phyloP scores from a whole-genome alignment of 345 rosid species.

The Aethionema arabicum region DNA sequence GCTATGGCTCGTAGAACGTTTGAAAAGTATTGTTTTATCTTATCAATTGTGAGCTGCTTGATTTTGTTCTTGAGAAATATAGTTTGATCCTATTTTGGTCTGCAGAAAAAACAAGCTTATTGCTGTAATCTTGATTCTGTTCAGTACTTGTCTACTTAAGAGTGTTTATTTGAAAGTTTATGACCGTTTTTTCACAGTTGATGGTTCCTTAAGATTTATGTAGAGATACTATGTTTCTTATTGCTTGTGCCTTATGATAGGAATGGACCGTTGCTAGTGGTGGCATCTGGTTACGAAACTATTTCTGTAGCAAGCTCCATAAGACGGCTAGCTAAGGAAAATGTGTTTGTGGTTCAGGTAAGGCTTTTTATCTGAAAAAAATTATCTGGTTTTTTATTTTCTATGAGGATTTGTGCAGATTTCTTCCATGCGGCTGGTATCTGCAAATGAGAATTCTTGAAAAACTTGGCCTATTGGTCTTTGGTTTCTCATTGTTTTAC shows the following conservation, averaged over 20 bases:
- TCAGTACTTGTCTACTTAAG: background rate
- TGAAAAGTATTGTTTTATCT: conserved; percentile 45
- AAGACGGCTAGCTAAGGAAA: conserved; percentile 68
- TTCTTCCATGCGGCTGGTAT: conserved; percentile 3
- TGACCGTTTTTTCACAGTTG: background rate
- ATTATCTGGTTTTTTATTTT: background rate
- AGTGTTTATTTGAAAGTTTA: background rate
- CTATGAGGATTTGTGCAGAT: conserved; percentile 9
- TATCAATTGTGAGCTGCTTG: conserved; percentile 1
- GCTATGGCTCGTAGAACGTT: conserved; percentile 58
- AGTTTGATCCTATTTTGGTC: background rate
- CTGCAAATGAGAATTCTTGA: conserved; percentile 5
- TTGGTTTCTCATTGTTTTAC: background rate
- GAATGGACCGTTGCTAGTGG: conserved; percentile 81
- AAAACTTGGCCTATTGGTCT: background rate
- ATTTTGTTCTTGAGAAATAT: background rate
- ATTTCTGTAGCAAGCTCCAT: conserved; percentile 71
- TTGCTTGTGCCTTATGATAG: conserved; percentile 33
- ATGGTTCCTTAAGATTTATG: conserved; percentile 7
- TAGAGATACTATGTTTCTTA: conserved; percentile 16
- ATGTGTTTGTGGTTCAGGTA: conserved; percentile 91
- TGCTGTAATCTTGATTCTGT: conserved; percentile 5
- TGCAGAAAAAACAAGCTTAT: background rate
- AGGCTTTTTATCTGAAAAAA: conserved; percentile 14
- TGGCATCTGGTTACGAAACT: conserved; percentile 91